phyloP scores from a whole-genome alignment of 164 flowering plant species.

The Tinospora cordifolia region DNA sequence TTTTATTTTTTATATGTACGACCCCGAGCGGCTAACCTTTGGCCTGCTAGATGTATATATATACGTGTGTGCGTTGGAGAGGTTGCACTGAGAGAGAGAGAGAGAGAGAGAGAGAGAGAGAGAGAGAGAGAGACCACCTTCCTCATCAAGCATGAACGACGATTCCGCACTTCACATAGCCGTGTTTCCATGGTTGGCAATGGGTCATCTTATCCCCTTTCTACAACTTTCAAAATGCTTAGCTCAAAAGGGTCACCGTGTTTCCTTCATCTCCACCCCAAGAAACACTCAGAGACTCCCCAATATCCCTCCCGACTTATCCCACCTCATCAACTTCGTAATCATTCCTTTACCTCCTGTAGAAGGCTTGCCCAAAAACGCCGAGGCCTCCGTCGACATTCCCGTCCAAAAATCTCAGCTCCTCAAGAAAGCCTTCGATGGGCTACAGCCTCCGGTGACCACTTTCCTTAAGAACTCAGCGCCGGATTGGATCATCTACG shows the following conservation, averaged over 20 bases:
- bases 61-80: too few species aligned
- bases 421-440: slow-evolving; percentile 25
- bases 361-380: slow-evolving; percentile 14
- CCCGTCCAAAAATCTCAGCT: slow-evolving; percentile 4
- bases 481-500: slow-evolving; percentile 49
- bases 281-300: slow-evolving; percentile 10
- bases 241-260: slow-evolving; percentile 30
- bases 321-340: background rate
- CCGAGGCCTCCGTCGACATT: slow-evolving; percentile 26
- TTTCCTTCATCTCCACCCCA: slow-evolving; percentile 26
- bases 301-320: slow-evolving; percentile 10
- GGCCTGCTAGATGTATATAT: too few species aligned
- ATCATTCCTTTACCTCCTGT: background rate
- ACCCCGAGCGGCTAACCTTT: too few species aligned
- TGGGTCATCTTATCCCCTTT: slow-evolving; percentile 15
- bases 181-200: slow-evolving; percentile 18
- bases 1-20: too few species aligned
- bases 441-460: slow-evolving; percentile 19
- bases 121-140: too few species aligned
- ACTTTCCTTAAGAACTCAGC: slow-evolving; percentile 22
- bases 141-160: slow-evolving; percentile 8
- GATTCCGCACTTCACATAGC: slow-evolving; percentile 9
- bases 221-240: slow-evolving; percentile 21
- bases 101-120: too few species aligned
- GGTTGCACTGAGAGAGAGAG: too few species aligned